Evolutionary conservation across 352 stramenopile genomes (phyloP), one percentile per base, ranked within the genome.

Genomic region (Pythium phragmitis): DNA sequence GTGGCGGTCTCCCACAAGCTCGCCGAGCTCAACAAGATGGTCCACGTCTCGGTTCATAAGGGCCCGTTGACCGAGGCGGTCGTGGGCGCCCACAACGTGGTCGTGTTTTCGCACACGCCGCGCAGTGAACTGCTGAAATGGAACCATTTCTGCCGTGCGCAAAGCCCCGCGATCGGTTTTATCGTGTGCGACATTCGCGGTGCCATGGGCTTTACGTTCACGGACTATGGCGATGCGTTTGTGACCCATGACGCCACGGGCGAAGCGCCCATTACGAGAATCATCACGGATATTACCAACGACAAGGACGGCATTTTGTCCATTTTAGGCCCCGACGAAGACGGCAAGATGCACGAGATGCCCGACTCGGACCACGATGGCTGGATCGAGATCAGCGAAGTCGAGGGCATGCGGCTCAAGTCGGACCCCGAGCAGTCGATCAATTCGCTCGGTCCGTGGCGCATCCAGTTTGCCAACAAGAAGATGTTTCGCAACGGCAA

Each of bases 11-110:
- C 79, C 23, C 82, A 94, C 74, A 90, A 89, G 74, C 76, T 98
- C 33, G 84, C 88, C 33, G 92, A 97, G 69, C 77, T 98, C 8
- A 98, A 98, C 79, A 94, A 94, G 70, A 90, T 96, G 77, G 89
- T 97, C 60, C 74, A 70, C 0, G 85, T 97, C 2, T 78, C 74
- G 9, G 80, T 96, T 59, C 81, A 95, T 71, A 67, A 75, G 3
- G 89, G 89, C 0, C 49, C 66, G 26, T 73, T 92, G 13, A 91
- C 81, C 2, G 81, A 90, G 56, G 77, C 75, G 12, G 68, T 88
- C 41, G 78, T 92, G 45, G 77, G 70, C 19, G 70, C 67, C 52
- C 88, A 97, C 73, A 88, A 93, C 34, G 87, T 96, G 51, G 82
- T 98, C 37, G 89, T 98, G 30, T 96, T 96, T 69, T 91, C 87